Conservation (phyloP, 192 early-diverging fungal species). For the Backusella sp. region DNA sequence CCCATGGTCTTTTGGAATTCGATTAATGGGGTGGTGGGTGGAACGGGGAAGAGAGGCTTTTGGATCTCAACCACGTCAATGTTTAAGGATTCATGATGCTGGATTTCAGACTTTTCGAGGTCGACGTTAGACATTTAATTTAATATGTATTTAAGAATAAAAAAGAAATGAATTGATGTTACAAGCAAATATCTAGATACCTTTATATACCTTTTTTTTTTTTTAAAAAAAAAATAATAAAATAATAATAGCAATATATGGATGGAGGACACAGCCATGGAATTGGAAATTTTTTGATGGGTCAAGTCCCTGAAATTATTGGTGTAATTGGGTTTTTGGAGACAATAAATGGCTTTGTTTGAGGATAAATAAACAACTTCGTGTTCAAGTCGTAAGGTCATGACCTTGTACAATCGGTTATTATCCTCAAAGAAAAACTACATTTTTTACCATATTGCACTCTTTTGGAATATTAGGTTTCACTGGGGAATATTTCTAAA, state of each 20-base stretch:
- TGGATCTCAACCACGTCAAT: background rate
- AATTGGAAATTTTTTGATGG: background rate
- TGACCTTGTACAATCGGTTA: background rate
- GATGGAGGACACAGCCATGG: background rate
- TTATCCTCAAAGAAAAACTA: background rate
- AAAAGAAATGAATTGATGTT: background rate
- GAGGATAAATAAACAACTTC: background rate
- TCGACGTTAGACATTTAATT: background rate
- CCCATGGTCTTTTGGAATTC: background rate
- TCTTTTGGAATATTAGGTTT: background rate
- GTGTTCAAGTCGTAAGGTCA: background rate
- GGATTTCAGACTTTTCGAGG: constrained; percentile 16
- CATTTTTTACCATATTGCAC: background rate
- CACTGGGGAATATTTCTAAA: background rate
- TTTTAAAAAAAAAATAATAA: background rate
- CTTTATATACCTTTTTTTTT: background rate
- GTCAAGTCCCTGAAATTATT: background rate
- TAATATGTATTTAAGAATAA: background rate
- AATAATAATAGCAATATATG: background rate
- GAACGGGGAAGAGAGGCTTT: background rate
- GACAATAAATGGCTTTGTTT: background rate
- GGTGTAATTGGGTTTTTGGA: background rate
- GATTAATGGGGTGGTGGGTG: background rate
- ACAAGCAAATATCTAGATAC: background rate
- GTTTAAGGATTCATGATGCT: constrained; percentile 7